Evolutionary conservation across 768 basidiomycete species (phyloP), one percentile per base, ranked within the genome.

Genomic region (Flagelloscypha sp.): DNA sequence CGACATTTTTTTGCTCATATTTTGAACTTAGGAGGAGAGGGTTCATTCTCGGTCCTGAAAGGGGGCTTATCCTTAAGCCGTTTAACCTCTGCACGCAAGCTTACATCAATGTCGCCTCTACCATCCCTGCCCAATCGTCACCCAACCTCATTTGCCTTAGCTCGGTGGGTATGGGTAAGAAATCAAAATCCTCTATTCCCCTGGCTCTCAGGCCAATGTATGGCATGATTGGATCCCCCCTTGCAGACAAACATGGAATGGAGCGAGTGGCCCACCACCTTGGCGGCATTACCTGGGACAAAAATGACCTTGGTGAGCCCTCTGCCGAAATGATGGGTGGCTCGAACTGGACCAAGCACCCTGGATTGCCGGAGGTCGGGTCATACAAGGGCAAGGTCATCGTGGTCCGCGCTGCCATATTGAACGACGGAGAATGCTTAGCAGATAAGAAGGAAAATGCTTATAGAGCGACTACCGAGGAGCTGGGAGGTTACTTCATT

Each of bases 231-330:
- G 27, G 51, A 4, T 39, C 22, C 2, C 71, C 76, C 4, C 78
- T 77, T 48, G 59, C 48, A 20, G 81, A 84, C 54, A 85, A 84
- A 54, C 28, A 72, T 29, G 79, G 72, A 6, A 53, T 58, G 21
- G 83, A 86, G 54, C 60, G 70, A 19, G 51, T 69, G 2, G 32
- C 73, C 4, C 54, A 63, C 1, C 62, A 79, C 40, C 56, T 59
- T 39, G 59, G 70, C 0, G 79, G 74, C 1, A 65, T 65, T 65
- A 19, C 49, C 1, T 81, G 79, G 78, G 46, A 69, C 27, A 5
- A 43, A 2, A 39, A 51, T 29, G 47, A 43, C 0, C 47, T 61
- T 9, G 59, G 61, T n/a, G 70, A 73, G 31, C 61, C 68, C 0
- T 49, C 45, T 0, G 38, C 49, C 6, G 62, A 67, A 0, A 58